Percentiles rank a stretch among this genome's conserved stretches.
Conservation (phyloP, 768 basidiomycete species). For the Lentinula edodes region DNA sequence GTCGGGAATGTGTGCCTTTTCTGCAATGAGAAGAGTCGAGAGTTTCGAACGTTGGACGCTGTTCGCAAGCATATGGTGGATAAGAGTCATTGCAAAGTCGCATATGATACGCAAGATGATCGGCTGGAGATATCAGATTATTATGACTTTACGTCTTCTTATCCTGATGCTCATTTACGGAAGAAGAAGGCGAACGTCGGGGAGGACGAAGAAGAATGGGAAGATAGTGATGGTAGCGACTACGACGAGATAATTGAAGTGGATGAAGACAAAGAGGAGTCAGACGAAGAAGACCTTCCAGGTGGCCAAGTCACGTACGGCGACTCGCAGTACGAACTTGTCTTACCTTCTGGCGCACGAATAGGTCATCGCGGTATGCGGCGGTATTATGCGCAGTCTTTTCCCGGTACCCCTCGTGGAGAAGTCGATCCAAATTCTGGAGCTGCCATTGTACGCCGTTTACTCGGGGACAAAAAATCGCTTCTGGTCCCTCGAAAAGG, state of each 20-base stretch:
- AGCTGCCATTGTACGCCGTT: slow-evolving; percentile 67
- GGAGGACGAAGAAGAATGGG: slow-evolving; percentile 25
- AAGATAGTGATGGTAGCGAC: slow-evolving; percentile 26
- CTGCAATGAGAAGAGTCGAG: slow-evolving; percentile 79
- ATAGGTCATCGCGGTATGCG: slow-evolving; percentile 89
- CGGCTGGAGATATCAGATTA: slow-evolving; percentile 86
- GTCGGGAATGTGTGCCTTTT: slow-evolving; percentile 91
- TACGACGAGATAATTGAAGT: slow-evolving; percentile 29
- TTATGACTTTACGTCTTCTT: slow-evolving; percentile 86
- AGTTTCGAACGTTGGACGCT: slow-evolving; percentile 80
- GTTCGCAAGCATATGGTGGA: slow-evolving; percentile 94
- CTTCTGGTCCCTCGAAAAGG: slow-evolving; percentile 81
- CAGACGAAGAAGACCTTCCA: slow-evolving; percentile 37
- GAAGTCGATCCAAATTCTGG: slow-evolving; percentile 66
- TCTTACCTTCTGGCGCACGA: slow-evolving; percentile 87
- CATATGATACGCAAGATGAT: slow-evolving; percentile 78
- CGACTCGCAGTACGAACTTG: slow-evolving; percentile 80
- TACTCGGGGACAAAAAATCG: slow-evolving; percentile 78
- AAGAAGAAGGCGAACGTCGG: slow-evolving; percentile 18
- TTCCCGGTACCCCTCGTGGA: slow-evolving; percentile 39
- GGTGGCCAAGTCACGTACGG: slow-evolving; percentile 66
- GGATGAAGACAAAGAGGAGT: slow-evolving; percentile 37
- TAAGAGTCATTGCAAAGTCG: slow-evolving; percentile 95
- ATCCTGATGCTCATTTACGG: slow-evolving; percentile 43
- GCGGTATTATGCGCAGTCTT: slow-evolving; percentile 82